Base-by-base conservation (phyloP, 2,329 filamentous ascomycete species). In the Phialocephala sp. region DNA sequence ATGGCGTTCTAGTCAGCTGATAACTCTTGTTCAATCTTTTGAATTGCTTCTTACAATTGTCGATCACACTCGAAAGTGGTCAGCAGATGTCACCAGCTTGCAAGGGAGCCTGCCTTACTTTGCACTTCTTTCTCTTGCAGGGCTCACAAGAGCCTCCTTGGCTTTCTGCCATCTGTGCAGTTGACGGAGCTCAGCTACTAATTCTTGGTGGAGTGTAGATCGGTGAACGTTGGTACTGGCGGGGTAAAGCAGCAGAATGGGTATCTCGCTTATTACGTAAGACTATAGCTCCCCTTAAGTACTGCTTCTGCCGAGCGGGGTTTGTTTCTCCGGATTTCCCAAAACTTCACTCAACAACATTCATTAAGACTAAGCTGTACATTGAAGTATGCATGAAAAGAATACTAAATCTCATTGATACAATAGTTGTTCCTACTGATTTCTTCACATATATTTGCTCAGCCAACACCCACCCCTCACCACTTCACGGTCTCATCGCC, bases 51-150 rank as follows among this genome's bases (percentile, higher is more conserved):
- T 58, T 58, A 66, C 64, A 59, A 35, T 55, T 56, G 15, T 3
- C 60, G 64, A 41, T 66, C 64, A 37, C 59, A 66, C 59, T 66
- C 27, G 35, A 24, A 35, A 54, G 22, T 2, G 20, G 24, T 54
- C 11, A 54, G 50, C 50, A 54, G 12, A 14, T 27, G 11, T 60
- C 18, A 20, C 24, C 3, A 3, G 22, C 27, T 36, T 22, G 35
- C 3, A 9, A n/a, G 27, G 2, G 14, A 47, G 27, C 27, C 27
- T 3, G 2, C n/a, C 43, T 45, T 59, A 66, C 64, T 52, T 62
- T 66, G 43, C 60, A 59, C 41, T 63, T 66, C 37, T 62, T 62
- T 18, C 22, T 59, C 59, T 62, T 62, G 36, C 64, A 66, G 36
- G 64, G 45, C 55, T 66, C 64, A 22, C 64, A 66, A 54, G 60